phyloP scores from a whole-genome alignment of 441 rosid species.

The Theobroma grandiflorum region DNA sequence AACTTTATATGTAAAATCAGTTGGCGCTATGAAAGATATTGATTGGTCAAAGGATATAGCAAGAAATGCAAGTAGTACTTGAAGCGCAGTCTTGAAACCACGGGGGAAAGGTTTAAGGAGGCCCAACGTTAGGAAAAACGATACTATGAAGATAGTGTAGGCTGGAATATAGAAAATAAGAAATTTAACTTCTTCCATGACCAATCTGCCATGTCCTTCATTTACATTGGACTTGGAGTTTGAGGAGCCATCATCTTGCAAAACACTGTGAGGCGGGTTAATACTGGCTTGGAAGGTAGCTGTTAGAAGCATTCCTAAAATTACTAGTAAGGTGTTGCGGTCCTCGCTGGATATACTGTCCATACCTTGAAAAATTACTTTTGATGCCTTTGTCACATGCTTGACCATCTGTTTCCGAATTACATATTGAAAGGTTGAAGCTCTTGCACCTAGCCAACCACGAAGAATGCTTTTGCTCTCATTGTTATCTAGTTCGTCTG shows the following conservation, averaged over 20 bases:
- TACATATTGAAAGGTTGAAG: too few relatives aligned
- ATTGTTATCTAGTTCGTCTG: too few relatives aligned
- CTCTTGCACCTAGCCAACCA: background rate
- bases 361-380: background rate
- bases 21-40: background rate
- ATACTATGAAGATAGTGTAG: background rate
- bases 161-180: background rate
- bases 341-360: background rate
- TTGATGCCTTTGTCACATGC: background rate
- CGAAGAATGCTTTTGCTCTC: background rate
- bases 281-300: conserved; percentile 40
- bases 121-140: background rate
- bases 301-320: conserved; percentile 36
- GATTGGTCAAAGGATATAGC: background rate
- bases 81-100: background rate
- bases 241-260: conserved; percentile 23
- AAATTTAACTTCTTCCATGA: background rate
- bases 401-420: too few relatives aligned
- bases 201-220: too few relatives aligned
- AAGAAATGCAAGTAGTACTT: background rate
- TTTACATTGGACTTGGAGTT: conserved; percentile 23
- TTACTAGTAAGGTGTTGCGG: conserved; percentile 32
- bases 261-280: conserved; percentile 38
- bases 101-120: background rate
- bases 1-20: background rate